phyloP scores from a whole-genome alignment of 2,329 filamentous ascomycete genomes.

The Alternaria sp. region DNA sequence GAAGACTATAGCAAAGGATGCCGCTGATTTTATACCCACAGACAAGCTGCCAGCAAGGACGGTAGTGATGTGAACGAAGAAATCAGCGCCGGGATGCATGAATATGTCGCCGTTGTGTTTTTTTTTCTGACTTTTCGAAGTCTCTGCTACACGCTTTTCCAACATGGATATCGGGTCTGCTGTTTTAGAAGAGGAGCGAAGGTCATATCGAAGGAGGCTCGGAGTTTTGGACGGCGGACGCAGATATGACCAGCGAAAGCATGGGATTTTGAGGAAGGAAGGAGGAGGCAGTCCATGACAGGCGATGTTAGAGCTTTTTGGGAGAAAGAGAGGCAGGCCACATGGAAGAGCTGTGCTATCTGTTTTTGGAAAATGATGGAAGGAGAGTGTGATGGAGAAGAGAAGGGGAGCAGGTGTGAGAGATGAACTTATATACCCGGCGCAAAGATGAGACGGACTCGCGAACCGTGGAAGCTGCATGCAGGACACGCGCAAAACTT shows the following conservation, averaged over 20 bases:
- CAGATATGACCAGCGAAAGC: no score
- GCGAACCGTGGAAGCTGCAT: accelerated
- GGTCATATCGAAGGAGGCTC: no score
- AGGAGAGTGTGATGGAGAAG: background rate
- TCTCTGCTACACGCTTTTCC: background rate
- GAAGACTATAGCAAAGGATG: background rate
- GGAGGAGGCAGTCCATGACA: no score
- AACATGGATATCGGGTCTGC: background rate
- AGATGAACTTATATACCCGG: background rate
- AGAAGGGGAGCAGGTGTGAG: background rate
- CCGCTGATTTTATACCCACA: background rate
- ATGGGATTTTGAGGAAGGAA: no score
- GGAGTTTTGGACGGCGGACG: no score
- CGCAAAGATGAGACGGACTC: background rate
- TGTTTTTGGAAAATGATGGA: background rate
- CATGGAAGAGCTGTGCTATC: no score
- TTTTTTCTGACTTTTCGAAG: background rate
- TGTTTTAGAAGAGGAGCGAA: no score
- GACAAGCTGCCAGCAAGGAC: background rate
- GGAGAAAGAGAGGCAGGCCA: background rate
- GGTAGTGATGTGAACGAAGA: background rate
- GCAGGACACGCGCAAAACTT: accelerated
- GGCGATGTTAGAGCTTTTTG: no score
- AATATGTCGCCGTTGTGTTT: background rate
- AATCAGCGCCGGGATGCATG: background rate